Evolutionary conservation across 192 early-diverging fungal genomes (phyloP), one percentile per base, ranked within the genome.

Genomic region (Podila horticola): DNA sequence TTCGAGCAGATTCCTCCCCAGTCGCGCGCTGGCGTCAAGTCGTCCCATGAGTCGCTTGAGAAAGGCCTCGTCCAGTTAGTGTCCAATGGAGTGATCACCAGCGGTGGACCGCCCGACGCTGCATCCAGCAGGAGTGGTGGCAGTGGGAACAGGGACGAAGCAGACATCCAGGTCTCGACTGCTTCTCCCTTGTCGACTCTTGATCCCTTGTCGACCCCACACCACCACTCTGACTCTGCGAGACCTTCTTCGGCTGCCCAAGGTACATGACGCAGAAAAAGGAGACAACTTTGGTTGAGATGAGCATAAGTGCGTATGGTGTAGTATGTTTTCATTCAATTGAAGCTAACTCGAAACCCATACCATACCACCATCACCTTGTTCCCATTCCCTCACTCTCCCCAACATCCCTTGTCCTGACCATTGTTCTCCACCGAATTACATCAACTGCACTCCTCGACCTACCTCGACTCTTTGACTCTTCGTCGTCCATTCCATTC

Each of bases 41-140:
- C 71, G 19, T 74, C 77, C 20, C 69, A 77, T 33, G 72, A 74
- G 17, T 69, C 77, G 5, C 61, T 70, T 29, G 77, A 82, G 5
- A 58, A 69, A 33, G 67, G 68, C 63, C 58, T 64, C 13, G 52
- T 62, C 31, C 52, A 62, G 22, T 69, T 74, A 12, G 72, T 31
- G 15, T 72, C 71, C 57, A 74, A 72, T n/a, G 72, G 71, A 31
- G 67, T 82, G 28, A 82, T 82, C 29, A 74, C 72, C 58, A 69
- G 67, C 5, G 71, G 72, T 13, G 67, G 66, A 11, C 68, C 61
- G 28, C 17, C 48, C 22, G 29, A 71, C 57, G 36, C 38, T 3
- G 12, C 57, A 29, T 38, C 50, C 20, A n/a, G n/a, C 59, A 67
- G 64, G 62, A 33, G 50, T 29, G 62, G 62, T 10, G 19, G 38